Percentiles rank a stretch among this genome's conserved stretches.
Conservation (phyloP, 2,329 filamentous ascomycete species). For the Tothia fuscella region DNA sequence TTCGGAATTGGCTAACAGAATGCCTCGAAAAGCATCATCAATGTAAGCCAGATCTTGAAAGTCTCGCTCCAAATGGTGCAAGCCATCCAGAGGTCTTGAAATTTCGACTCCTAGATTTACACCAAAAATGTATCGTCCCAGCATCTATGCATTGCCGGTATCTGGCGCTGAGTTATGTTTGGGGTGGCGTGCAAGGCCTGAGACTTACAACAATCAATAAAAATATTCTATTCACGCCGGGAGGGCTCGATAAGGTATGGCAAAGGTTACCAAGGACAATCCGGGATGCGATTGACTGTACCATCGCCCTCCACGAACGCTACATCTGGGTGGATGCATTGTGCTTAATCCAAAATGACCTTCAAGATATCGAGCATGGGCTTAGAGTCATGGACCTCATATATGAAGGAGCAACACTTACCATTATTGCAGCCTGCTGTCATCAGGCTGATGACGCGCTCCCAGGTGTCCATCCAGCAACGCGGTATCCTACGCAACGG, state of each 20-base stretch:
- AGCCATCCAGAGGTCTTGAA: too few species aligned
- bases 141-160: too few species aligned
- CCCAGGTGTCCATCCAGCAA: too few species aligned
- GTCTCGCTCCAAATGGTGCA: too few species aligned
- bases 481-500: too few species aligned
- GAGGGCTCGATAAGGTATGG: background rate
- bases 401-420: background rate
- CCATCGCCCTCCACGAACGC: background rate
- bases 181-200: background rate
- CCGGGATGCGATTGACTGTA: background rate
- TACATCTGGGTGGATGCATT: background rate
- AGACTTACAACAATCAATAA: background rate
- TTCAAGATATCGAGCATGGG: too few species aligned
- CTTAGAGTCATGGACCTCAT: background rate
- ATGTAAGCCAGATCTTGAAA: too few species aligned
- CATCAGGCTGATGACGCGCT: background rate
- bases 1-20: too few species aligned
- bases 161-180: background rate
- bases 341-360: background rate
- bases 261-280: background rate
- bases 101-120: too few species aligned
- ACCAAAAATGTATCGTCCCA: too few species aligned
- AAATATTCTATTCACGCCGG: background rate
- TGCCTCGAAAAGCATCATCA: too few species aligned
- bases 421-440: background rate